Evolutionary conservation across 768 basidiomycete species (phyloP).

Genomic region (Hysterangium stoloniferum): DNA sequence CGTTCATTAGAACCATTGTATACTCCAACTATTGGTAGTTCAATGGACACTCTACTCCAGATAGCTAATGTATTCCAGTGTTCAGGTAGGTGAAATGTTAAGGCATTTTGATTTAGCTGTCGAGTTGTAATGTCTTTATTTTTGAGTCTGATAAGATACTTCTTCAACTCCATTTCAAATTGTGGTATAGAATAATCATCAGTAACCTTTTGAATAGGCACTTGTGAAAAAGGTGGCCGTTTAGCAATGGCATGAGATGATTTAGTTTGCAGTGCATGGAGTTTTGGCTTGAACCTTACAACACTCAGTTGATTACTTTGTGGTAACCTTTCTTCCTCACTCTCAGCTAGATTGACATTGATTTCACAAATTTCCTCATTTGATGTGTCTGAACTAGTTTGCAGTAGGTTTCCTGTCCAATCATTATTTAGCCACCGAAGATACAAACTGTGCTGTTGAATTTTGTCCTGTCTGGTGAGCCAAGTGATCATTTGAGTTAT

Average conservation of each 20-base stretch:
- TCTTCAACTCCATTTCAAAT: neutral
- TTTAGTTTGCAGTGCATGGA: neutral
- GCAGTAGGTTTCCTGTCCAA: neutral
- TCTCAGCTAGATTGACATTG: neutral
- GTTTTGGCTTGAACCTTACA: neutral
- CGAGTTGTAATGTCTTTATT: neutral
- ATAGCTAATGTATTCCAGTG: neutral
- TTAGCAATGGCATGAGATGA: neutral
- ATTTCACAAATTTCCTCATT: neutral
- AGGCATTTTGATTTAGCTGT: neutral
- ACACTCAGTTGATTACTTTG: neutral
- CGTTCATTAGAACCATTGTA: neutral
- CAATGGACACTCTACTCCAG: neutral
- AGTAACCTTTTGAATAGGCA: neutral
- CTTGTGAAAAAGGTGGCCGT: neutral
- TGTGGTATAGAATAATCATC: neutral
- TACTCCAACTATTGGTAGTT: neutral
- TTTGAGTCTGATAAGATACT: neutral
- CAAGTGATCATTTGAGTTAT: constrained; percentile 13
- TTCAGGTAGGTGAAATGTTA: neutral
- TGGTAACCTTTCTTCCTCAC: neutral
- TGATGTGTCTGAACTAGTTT: neutral
- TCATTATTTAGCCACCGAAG: neutral
- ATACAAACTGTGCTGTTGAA: neutral
- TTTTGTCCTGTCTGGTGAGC: constrained; percentile 8